Evolutionary conservation across 495 filamentous ascomycete species (phyloP).

Genomic region (Tuber melanosporum): DNA sequence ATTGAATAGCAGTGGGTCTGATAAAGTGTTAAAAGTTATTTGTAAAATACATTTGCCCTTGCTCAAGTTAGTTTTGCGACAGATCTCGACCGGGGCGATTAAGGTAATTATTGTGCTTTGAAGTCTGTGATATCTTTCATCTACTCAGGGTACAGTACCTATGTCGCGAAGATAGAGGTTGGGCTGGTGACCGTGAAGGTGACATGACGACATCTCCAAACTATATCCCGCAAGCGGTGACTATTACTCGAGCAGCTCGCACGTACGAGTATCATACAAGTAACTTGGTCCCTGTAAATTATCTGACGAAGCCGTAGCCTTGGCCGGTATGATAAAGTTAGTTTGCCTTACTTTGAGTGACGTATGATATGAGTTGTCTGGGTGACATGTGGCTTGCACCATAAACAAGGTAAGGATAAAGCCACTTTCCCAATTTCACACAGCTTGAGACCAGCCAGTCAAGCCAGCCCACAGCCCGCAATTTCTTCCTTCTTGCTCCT

Average conservation of each 20-base stretch:
- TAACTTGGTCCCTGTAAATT: not conserved
- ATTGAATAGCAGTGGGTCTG: not conserved
- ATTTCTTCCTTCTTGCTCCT: not conserved
- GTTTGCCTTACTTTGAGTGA: slow-evolving; percentile 1
- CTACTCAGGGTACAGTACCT: not conserved
- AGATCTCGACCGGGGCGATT: not conserved
- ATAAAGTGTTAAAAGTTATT: not conserved
- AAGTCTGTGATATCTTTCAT: not conserved
- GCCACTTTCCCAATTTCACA: not conserved
- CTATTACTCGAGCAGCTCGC: too few relatives aligned
- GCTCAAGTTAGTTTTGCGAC: not conserved
- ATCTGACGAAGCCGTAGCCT: not conserved
- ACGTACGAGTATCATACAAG: too few relatives aligned
- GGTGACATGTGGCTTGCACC: slow-evolving; percentile 20
- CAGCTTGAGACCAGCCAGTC: slow-evolving; percentile 3
- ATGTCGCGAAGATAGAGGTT: not conserved
- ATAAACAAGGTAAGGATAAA: slow-evolving; percentile 9
- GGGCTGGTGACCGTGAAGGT: not conserved
- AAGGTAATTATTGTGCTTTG: not conserved
- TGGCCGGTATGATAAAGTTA: not conserved
- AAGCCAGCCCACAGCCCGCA: not conserved
- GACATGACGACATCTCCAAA: not conserved
- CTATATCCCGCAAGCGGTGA: not conserved
- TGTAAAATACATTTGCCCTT: not conserved
- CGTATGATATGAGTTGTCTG: slow-evolving; percentile 17